phyloP scores from a whole-genome alignment of 345 rosid species.

The Linum tenue region DNA sequence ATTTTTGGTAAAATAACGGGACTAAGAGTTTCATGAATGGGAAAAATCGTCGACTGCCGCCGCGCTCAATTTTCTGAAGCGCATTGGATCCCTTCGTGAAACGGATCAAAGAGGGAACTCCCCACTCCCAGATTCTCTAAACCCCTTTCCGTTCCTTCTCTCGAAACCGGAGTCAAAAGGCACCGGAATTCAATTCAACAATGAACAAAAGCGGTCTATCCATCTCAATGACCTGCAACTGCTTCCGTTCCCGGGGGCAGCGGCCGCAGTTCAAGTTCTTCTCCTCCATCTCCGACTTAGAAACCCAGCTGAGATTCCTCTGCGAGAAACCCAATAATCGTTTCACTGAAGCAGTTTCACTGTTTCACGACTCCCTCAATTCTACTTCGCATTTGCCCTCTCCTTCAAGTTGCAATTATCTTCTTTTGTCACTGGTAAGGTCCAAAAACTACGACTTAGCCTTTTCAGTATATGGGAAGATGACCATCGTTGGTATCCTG shows the following conservation, averaged over 20 bases:
- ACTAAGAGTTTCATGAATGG: too few species aligned
- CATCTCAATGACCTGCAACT: background rate
- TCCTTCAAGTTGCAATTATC: conserved; percentile 32
- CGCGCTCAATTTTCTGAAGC: too few species aligned
- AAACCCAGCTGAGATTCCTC: conserved; percentile 29
- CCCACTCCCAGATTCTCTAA: too few species aligned
- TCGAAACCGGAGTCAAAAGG: too few species aligned
- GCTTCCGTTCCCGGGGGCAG: background rate
- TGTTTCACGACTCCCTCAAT: conserved; percentile 29
- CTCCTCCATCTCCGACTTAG: conserved; percentile 27
- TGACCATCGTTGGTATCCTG: conserved; percentile 27
- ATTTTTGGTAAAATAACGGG: too few species aligned
- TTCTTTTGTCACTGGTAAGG: conserved; percentile 40
- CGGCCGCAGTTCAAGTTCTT: conserved; percentile 11
- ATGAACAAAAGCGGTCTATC: conserved; percentile 2
- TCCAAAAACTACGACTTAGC: conserved; percentile 42
- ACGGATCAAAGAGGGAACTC: too few species aligned
- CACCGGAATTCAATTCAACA: background rate
- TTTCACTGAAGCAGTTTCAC: conserved; percentile 29
- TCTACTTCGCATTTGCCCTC: conserved; percentile 13
- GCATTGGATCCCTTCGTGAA: too few species aligned
- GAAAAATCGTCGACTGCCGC: too few species aligned
- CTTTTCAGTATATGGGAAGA: conserved; percentile 34
- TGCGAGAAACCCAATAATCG: conserved; percentile 30
- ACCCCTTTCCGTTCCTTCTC: too few species aligned